phyloP scores from a whole-genome alignment of 2,329 filamentous ascomycete species.

The Achaetomium macrosporum region DNA sequence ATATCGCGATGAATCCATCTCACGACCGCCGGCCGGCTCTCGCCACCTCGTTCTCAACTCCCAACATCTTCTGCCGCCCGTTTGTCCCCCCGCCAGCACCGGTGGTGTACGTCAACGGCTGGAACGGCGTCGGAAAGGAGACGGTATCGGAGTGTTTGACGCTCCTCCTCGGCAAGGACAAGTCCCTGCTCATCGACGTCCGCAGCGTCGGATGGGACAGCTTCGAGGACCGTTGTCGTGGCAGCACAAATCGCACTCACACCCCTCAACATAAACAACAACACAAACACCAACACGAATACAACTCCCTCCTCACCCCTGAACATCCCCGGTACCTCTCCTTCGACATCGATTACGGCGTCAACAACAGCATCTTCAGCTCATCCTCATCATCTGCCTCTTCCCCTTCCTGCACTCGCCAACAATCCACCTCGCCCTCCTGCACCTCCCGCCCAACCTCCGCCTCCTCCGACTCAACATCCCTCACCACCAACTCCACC shows the following conservation, averaged over 20 bases:
- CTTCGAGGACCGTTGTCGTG: not conserved
- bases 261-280: not conserved
- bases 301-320: constrained; percentile 14
- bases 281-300: constrained; percentile 3
- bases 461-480: constrained; percentile 7
- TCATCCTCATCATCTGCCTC: not conserved
- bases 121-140: constrained; percentile 30
- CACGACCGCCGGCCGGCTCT: constrained; percentile 8
- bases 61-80: constrained; percentile 16
- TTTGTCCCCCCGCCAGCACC: constrained; percentile 23
- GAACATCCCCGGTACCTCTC: constrained; percentile 19
- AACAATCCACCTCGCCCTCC: not conserved
- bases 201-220: constrained; percentile 12
- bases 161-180: constrained; percentile 28
- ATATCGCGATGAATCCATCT: not conserved
- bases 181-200: constrained; percentile 27
- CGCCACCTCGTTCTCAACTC: constrained; percentile 5
- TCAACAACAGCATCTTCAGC: not conserved
- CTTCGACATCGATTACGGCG: constrained; percentile 7
- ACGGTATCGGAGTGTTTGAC: constrained; percentile 30
- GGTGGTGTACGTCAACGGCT: constrained; percentile 32
- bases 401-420: not conserved
- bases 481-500: not conserved
- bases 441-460: constrained; percentile 5
- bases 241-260: not conserved